Base-by-base conservation (phyloP, 2,329 filamentous ascomycete species). In the Aureobasidium mangrovei region DNA sequence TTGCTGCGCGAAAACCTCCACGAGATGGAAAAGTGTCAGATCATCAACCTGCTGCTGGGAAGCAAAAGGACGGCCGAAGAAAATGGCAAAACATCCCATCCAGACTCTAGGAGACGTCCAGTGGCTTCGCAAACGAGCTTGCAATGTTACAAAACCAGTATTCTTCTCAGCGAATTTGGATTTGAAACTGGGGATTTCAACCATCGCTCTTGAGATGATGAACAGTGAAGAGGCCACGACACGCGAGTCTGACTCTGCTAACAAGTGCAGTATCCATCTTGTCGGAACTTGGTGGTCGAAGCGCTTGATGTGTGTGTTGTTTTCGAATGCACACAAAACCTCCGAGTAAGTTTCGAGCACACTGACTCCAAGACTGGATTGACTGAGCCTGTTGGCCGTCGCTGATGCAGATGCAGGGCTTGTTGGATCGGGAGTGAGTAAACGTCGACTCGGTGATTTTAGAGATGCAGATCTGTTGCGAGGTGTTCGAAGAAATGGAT, bases 261-360 rank as follows among this genome's bases (percentile, higher is more conserved):
- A 77, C 10, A 98, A 79, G 68, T 96, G 95, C 10, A 98, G 74
- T 3, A 69, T 60, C 66, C 66, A 69, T 78, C 95, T 95, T 62
- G 95, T 95, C 26, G 91, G 96, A 7, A 98, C 91, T 1, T 91
- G 94, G 64, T 86, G 87, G 4, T 90, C 88, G 74, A 98, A 97
- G 62, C 90, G 93, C 64, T 84, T 82, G 54, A 95, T 86, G 58
- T 85, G 83, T 10, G 74, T 74, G 7, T 78, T 72, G 59, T 84
- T 88, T 26, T 78, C 78, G 62, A 82, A 81, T 58, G 88, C 83
- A 63, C 90, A 95, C 7, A 96, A 74, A 8, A 95, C 76, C 28
- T 83, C 78, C 6, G 85, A 80, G 64, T 93, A 91, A 70, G 95
- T 83, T 59, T 81, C 81, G 24, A 96, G 73, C 52, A 96, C 80